Base-by-base conservation (phyloP, 148 eudicot genomes). In the Limonium bicolor region DNA sequence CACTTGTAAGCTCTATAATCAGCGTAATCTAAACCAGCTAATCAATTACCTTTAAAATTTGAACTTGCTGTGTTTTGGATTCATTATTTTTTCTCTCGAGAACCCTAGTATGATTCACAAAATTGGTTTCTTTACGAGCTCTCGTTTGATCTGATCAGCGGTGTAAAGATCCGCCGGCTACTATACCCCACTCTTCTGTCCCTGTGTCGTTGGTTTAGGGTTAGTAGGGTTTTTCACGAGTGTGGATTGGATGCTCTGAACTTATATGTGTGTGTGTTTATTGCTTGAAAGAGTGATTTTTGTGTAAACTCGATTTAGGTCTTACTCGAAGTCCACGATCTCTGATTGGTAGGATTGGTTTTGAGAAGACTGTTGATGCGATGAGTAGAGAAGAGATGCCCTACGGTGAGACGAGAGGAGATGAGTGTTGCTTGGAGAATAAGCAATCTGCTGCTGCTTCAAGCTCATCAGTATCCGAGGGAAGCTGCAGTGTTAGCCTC, bases 401-500 rank as follows among this genome's bases (percentile, higher is more conserved):
- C 18, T 65, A 68, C 54, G 65, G 65, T 50, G 75, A 63, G 50
- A 47, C 62, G 57, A 72, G 58, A 46, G 41, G 37, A 19, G 82
- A 70, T 43, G 86, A 64, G 50, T 74, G 44, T 59, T 87, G 90
- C 55, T 50, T 64, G 44, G 87, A 84, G 74, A 84, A 80, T 41
- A 84, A 74, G 56, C 84, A 90, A 65, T 68, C 83, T 6, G 66
- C 66, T 0, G 77, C 76, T 20, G 86, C 80, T 26, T 74, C 94
- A 4, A 75, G 73, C 57, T 83, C 94, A 15, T 74, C 77, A 6
- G 50, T 60, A 56, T 83, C 94, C 0, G 86, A 88, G 34, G 81
- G 68, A 7, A 72, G 80, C 66, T 74, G 62, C 30, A 69, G 75
- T 68, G 67, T 63, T 57, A 57, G 73, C 33, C 27, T 71, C 17